Evolutionary conservation across 129 eudicot genomes (phyloP), one percentile per base, ranked within the genome.

Genomic region (Kitagawia praeruptora): DNA sequence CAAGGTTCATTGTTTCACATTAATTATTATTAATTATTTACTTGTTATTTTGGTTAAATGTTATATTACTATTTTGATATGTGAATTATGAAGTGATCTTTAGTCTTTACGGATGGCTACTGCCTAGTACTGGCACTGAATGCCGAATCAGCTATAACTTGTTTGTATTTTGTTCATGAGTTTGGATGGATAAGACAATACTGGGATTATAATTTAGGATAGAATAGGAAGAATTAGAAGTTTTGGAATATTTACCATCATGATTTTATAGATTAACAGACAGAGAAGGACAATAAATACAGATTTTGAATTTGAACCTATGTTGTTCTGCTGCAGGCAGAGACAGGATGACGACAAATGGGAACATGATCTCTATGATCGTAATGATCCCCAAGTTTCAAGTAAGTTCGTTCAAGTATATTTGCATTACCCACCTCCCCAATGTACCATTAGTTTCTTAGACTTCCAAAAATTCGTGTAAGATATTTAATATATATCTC

Each of bases 331-430:
- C 70, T 90, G 82, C 94, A 95, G 98, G 86, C 96, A 86, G 78
- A 89, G 98, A 76, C 96, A 88, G 82, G 96, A 87, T 69, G 89
- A 86, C 75, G 96, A 93, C 85, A 93, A 91, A 84, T 93, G 98
- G 98, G 91, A 91, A 77, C 98, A 91, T 66, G 98, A 93, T 87
- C 96, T 93, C 75, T 91, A 79, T 48, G 90, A 91, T 51, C 71
- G 72, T 38, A 78, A 83, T 48, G 90, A 85, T 85, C 87, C 94
- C 39, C 97, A 85, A 83, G 84, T 81, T 66, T 91, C 93, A 88
- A 90, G 97, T 90, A 90, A 41, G 89, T 18, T 74, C 23, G 42
- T 67, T 84, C 12, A 42, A 64, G 42, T 40, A 12, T 18, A 67
- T 28, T 16, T 53, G 27, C 74, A 23, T 42, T 48, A 10, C 69